A percentile compares a stretch with the other conserved stretches of the same genome.
phyloP scores from a whole-genome alignment of 2,329 filamentous ascomycete species.

The Daldinia sp. region DNA sequence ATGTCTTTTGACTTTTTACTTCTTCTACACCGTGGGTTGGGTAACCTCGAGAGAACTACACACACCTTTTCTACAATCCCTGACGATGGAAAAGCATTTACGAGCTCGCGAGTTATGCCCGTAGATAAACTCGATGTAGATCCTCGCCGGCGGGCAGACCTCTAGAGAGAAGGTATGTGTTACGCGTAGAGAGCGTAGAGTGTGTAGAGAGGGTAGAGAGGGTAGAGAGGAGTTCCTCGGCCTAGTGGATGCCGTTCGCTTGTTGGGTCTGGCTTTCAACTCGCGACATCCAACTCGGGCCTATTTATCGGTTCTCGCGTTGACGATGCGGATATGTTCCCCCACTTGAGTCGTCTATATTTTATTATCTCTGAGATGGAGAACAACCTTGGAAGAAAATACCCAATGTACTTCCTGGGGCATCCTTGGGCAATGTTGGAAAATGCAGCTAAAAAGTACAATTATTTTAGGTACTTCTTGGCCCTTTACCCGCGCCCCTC shows the following conservation, averaged over 20 bases:
- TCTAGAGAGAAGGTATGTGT: no score
- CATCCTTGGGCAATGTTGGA: no score
- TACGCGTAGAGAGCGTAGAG: constrained; percentile 24
- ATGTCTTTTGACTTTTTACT: not conserved
- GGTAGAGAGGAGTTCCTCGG: constrained; percentile 24
- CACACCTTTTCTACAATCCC: constrained; percentile 15
- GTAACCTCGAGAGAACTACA: constrained; percentile 26
- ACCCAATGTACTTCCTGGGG: constrained; percentile 15
- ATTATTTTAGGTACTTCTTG: constrained; percentile 23
- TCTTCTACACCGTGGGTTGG: constrained; percentile 30
- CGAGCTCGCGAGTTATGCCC: constrained; percentile 6
- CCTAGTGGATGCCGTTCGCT: constrained; percentile 33
- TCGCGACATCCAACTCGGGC: constrained; percentile 30
- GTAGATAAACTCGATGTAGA: constrained; percentile 10
- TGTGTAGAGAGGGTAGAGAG: constrained; percentile 9
- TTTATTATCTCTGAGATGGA: constrained; percentile 25
- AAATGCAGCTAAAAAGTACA: no score
- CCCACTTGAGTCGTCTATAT: constrained; percentile 22
- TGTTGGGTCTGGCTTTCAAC: constrained; percentile 27
- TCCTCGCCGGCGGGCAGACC: not conserved
- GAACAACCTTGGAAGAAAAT: no score
- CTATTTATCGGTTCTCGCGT: constrained; percentile 35
- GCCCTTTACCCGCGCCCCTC: constrained; percentile 35
- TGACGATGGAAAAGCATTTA: constrained; percentile 9
- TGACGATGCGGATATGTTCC: constrained; percentile 31